phyloP scores from a whole-genome alignment of 176 grass and related monocot species.

The Carex myosuroides region DNA sequence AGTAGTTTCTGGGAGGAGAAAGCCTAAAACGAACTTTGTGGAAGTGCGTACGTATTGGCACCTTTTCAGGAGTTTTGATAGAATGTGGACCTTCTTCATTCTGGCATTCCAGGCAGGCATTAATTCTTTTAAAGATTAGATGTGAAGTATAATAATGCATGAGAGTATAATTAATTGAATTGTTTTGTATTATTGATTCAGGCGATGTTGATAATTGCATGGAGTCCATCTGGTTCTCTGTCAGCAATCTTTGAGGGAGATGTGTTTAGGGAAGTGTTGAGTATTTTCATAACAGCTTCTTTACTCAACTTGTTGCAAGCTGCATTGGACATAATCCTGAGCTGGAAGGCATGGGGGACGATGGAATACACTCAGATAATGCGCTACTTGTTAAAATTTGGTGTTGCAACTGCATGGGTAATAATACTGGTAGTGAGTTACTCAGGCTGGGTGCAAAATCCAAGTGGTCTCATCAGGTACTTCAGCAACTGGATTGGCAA shows the following conservation, averaged over 20 bases:
- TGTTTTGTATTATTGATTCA: conserved; percentile 22
- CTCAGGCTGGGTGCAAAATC: conserved; percentile 65
- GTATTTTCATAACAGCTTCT: conserved; percentile 90
- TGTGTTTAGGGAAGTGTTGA: conserved; percentile 82
- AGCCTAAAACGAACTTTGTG: conserved; percentile 97
- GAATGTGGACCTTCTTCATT: conserved; percentile 95
- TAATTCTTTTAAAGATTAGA: background rate
- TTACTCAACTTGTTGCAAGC: conserved; percentile 96
- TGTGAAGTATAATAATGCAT: background rate
- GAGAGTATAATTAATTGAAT: conserved; percentile 5
- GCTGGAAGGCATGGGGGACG: conserved; percentile 87
- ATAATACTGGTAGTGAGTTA: conserved; percentile 78
- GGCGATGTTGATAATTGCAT: conserved; percentile 98
- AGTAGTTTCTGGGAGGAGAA: conserved; percentile 24
- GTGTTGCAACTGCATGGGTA: conserved; percentile 71
- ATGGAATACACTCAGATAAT: conserved; percentile 63
- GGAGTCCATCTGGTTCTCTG: conserved; percentile 55
- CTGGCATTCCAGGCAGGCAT: conserved; percentile 74
- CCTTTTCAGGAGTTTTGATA: conserved; percentile 93
- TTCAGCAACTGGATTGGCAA: conserved; percentile 79
- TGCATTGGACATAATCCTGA: conserved; percentile 69
- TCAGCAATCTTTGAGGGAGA: conserved; percentile 51
- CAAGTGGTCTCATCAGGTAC: conserved; percentile 66
- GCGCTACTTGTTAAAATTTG: conserved; percentile 75
- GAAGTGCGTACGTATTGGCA: conserved; percentile 98